These are phyloP conservation scores for Candida sonorensis DNA, from an alignment of 805 yeast genomes.

Conservation along the genomic window DNA sequence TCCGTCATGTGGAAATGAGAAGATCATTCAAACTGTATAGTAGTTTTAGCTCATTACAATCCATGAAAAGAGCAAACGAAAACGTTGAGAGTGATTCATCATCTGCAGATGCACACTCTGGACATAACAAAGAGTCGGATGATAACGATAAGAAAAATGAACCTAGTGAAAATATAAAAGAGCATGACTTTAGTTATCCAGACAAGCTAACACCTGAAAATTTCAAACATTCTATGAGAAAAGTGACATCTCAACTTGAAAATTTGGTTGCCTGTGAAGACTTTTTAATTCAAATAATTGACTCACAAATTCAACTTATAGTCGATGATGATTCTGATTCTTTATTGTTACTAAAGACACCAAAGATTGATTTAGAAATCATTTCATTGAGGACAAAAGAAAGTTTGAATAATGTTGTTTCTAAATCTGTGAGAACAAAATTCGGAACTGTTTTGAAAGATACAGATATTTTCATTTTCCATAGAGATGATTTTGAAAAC, in stretches of 20 bases:
- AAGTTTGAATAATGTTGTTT: conserved; percentile 7
- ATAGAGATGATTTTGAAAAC: conserved; percentile 36
- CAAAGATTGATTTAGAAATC: conserved; percentile 60
- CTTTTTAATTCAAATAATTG: conserved; percentile 57
- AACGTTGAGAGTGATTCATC: too few species aligned
- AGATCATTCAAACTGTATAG: conserved; percentile 34
- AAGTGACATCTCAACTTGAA: conserved; percentile 27
- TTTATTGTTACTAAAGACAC: conserved; percentile 66
- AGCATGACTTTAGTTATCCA: background rate
- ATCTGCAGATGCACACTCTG: too few species aligned
- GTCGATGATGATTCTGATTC: conserved; percentile 45
- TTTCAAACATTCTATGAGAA: conserved; percentile 48
- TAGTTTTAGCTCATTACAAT: conserved; percentile 10
- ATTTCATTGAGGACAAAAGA: conserved; percentile 48
- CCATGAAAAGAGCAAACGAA: too few species aligned
- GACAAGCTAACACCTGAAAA: conserved; percentile 12
- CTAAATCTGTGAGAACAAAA: conserved; percentile 50
- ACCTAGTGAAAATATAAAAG: too few species aligned
- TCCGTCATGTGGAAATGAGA: conserved; percentile 40
- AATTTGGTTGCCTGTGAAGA: conserved; percentile 39
- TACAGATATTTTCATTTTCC: conserved; percentile 67
- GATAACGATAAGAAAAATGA: too few species aligned
- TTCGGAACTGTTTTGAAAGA: conserved; percentile 61
- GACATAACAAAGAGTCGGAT: too few species aligned
- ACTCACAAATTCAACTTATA: conserved; percentile 78